Percentiles rank a stretch among this genome's conserved stretches.
Conservation (phyloP, 345 rosid species). For the Mercurialis annua region DNA sequence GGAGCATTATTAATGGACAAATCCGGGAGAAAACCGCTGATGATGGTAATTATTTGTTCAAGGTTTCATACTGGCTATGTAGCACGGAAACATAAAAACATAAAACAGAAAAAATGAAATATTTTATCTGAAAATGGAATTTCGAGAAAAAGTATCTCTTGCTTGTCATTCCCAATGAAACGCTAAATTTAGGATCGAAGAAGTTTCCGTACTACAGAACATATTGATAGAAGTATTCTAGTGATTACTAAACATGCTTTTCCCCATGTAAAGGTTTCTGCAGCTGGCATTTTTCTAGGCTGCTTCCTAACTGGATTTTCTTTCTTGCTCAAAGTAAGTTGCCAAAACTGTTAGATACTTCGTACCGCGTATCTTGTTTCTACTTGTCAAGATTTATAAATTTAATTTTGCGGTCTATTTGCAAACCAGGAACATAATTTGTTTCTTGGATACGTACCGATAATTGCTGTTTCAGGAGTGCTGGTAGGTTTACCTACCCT, state of each 20-base stretch:
- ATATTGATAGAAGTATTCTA: not conserved
- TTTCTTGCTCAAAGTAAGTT: conserved; percentile 64
- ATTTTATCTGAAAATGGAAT: too few relatives aligned
- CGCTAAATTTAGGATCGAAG: too few relatives aligned
- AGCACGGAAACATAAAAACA: too few relatives aligned
- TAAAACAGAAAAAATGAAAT: too few relatives aligned
- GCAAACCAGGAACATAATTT: conserved; percentile 48
- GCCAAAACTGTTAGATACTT: not conserved
- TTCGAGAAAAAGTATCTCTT: too few relatives aligned
- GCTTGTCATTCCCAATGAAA: too few relatives aligned
- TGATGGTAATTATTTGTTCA: conserved; percentile 48
- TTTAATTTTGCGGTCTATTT: conserved; percentile 4
- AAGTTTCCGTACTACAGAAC: not conserved
- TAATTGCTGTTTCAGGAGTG: conserved; percentile 66
- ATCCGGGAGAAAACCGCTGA: conserved; percentile 85
- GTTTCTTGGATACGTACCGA: conserved; percentile 61
- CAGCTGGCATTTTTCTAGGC: conserved; percentile 73
- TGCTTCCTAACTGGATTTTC: conserved; percentile 70
- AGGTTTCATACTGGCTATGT: not conserved
- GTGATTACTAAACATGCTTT: not conserved
- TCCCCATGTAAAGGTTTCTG: conserved; percentile 48
- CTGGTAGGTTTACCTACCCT: conserved; percentile 40
- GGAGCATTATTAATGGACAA: conserved; percentile 80
- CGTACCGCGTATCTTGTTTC: not conserved
- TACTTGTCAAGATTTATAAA: conserved; percentile 8